A percentile compares a stretch with the other conserved stretches of the same genome.
These are phyloP conservation scores for Juncus effusus DNA, from an alignment of 176 grass and related monocot species.

Conservation along the genomic window DNA sequence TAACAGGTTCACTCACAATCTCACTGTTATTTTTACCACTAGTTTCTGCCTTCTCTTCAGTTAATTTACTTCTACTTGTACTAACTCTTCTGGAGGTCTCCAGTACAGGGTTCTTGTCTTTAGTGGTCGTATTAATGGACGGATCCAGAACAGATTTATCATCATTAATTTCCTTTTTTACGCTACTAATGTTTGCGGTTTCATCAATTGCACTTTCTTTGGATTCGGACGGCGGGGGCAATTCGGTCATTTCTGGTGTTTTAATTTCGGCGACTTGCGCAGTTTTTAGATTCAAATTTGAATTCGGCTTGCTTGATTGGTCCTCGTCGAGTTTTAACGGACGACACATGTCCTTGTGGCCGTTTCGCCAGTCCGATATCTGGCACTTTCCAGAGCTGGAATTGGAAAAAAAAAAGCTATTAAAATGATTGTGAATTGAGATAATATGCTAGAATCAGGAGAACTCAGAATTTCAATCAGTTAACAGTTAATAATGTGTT, in stretches of 20 bases:
- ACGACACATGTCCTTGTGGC: conserved; percentile 74
- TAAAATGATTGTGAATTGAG: no score
- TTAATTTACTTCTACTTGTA: no score
- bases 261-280: conserved; percentile 28
- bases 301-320: conserved; percentile 3
- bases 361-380: conserved; percentile 84
- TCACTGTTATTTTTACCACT: no score
- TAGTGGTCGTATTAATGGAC: background rate
- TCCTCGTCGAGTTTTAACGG: conserved; percentile 25
- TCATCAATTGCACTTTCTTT: conserved; percentile 13
- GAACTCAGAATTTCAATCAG: no score
- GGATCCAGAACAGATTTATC: background rate
- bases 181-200: background rate
- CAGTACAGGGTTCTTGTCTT: conserved; percentile 10
- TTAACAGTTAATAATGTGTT: no score
- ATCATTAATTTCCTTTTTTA: conserved; percentile 7
- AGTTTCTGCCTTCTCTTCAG: no score
- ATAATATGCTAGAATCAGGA: no score
- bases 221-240: background rate
- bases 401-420: background rate
- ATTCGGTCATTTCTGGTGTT: conserved; percentile 26
- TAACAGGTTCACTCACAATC: no score
- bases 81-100: background rate
- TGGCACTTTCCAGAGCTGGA: conserved; percentile 82
- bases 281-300: conserved; percentile 26